Conservation (phyloP, 768 basidiomycete species). For the Boletus coccyginus region DNA sequence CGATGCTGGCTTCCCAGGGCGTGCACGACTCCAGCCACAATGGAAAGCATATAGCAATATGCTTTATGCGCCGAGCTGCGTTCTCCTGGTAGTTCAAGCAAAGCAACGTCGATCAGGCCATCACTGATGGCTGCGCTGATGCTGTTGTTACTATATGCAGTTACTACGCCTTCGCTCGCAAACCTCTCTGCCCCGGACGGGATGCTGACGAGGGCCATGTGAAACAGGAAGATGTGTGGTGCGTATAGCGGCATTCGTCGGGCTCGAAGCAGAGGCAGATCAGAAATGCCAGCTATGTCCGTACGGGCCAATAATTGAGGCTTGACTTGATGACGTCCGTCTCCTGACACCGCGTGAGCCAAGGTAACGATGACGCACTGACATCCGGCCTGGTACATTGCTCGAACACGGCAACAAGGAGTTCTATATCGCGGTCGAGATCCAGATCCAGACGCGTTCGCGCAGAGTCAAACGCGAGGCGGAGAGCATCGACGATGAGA, state of each 20-base stretch:
- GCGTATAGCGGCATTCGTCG: slow-evolving; percentile 70
- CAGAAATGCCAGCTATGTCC: slow-evolving; percentile 69
- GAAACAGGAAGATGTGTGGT: slow-evolving; percentile 79
- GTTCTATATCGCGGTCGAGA: slow-evolving; percentile 77
- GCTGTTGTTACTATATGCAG: slow-evolving; percentile 80
- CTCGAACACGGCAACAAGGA: slow-evolving; percentile 79
- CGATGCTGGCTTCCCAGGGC: slow-evolving; percentile 64
- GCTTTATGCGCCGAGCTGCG: slow-evolving; percentile 76
- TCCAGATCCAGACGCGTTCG: slow-evolving; percentile 55
- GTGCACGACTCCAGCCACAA: slow-evolving; percentile 69
- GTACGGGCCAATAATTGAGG: slow-evolving; percentile 68
- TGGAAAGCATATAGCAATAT: slow-evolving; percentile 82
- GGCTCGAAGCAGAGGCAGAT: slow-evolving; percentile 57
- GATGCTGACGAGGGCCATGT: slow-evolving; percentile 78
- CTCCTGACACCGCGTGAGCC: slow-evolving; percentile 81
- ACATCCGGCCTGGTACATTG: slow-evolving; percentile 72
- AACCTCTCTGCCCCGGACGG: slow-evolving; percentile 80
- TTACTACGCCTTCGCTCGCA: slow-evolving; percentile 76
- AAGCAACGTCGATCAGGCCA: slow-evolving; percentile 63
- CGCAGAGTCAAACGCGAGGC: slow-evolving; percentile 64
- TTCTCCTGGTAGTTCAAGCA: slow-evolving; percentile 70
- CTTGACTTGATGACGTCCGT: slow-evolving; percentile 74
- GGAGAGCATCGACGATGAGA: slow-evolving; percentile 66
- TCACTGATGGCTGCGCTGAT: slow-evolving; percentile 75
- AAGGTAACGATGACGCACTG: slow-evolving; percentile 63